Evolutionary conservation across 768 basidiomycete species (phyloP).

Genomic region (Sutorius australiensis): DNA sequence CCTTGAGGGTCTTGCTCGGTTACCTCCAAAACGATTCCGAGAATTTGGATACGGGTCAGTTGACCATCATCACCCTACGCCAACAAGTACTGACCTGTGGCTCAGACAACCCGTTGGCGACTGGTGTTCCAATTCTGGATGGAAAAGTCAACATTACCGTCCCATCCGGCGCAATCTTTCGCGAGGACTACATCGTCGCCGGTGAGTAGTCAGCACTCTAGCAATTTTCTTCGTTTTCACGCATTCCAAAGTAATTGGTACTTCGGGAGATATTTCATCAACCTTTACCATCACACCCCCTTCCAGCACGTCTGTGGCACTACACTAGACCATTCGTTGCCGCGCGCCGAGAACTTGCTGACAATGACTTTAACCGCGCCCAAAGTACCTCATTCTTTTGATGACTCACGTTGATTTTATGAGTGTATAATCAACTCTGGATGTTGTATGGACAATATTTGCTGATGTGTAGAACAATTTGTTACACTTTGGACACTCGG

Average conservation of each 20-base stretch:
- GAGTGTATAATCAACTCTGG: conserved; percentile 1
- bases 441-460: conserved; percentile 5
- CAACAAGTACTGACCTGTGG: conserved; percentile 5
- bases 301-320: not conserved
- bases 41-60: conserved; percentile 48
- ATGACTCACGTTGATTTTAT: not conserved
- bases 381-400: conserved; percentile 2
- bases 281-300: conserved; percentile 47
- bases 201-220: conserved; percentile 40
- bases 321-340: not conserved
- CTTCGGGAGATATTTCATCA: conserved; percentile 61
- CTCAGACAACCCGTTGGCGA: conserved; percentile 56
- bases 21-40: conserved; percentile 36
- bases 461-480: not conserved
- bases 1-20: conserved; percentile 47
- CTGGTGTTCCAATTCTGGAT: conserved; percentile 47
- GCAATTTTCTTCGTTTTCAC: not conserved
- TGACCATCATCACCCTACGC: no score
- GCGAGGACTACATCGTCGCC: conserved; percentile 56
- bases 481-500: not conserved
- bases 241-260: conserved; percentile 51
- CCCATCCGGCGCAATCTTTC: conserved; percentile 39
- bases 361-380: conserved; percentile 1
- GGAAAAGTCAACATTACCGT: conserved; percentile 51
- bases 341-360: not conserved